Evolutionary conservation across 192 early-diverging fungal genomes (phyloP), one percentile per base, ranked within the genome.

Genomic region (Lobosporangium transversale): DNA sequence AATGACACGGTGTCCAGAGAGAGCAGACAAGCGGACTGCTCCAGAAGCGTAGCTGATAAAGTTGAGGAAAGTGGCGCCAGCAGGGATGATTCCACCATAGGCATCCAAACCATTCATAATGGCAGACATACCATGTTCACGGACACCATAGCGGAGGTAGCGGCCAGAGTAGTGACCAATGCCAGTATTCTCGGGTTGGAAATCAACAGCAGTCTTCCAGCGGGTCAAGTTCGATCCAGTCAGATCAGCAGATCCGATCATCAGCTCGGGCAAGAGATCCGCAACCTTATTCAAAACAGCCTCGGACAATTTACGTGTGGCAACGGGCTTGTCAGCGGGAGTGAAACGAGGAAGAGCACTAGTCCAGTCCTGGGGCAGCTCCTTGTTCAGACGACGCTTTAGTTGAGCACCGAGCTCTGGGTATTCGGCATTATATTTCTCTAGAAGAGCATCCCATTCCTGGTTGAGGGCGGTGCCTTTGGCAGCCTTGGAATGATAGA

Each of bases 101-200:
- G 93, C 92, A 51, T 88, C 81, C 74, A 97, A 84, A 57, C 96
- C 96, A 86, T 99, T 99, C 87, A 91, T 92, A 76, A 95, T 92
- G 37, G 94, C 95, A 5, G 92, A 88, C 97, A 99, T 99, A 54
- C 91, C 96, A 80, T 98, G 97, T 82, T 99, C 97, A 83, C 97
- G 94, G 55, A 99, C 96, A 84, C 96, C 96, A 78, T 91, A 98
- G 56, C 95, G 93, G 79, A 98, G 68, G 84, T 97, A 97, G 23
- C 94, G 91, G 30, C 96, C 96, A 60, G 88, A 81, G 78, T 95
- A 96, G 68, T 81, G 83, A 67, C 95, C 96, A 58, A 97, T 86
- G 11, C 80, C 81, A 45, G 92, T 93, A 63, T 75, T 79, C 58
- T 81, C 83, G 18, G 87, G 89, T 85, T 97, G 95, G 91, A 97